These are phyloP conservation scores for Isoetes taiwanensis DNA, from an alignment of 75 land plant genomes.

Conservation along the genomic window DNA sequence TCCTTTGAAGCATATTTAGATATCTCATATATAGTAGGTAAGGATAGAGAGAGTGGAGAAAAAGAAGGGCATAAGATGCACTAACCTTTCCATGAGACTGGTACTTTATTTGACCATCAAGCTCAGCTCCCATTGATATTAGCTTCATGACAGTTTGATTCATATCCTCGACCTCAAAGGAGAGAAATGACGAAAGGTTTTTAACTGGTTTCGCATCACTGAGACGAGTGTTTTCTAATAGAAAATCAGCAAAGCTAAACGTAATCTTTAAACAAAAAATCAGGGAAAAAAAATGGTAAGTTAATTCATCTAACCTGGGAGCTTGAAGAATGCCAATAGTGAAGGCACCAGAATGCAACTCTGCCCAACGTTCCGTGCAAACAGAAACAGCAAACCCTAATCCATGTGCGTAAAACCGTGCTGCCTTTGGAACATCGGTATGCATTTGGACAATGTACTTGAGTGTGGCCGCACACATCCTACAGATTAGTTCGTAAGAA, in stretches of 20 bases:
- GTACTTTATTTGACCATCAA: constrained; percentile 86
- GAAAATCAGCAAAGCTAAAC: too few species aligned
- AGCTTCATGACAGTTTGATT: constrained; percentile 64
- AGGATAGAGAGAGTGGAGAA: background rate
- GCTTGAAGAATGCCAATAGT: constrained; percentile 84
- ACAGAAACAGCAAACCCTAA: constrained; percentile 66
- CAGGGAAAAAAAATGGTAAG: background rate
- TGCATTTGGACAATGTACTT: constrained; percentile 71
- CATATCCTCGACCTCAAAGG: constrained; percentile 68
- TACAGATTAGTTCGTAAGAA: background rate
- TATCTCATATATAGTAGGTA: too few species aligned
- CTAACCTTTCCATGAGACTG: constrained; percentile 87
- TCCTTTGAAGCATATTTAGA: too few species aligned
- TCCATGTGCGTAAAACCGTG: constrained; percentile 71
- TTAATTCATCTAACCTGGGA: constrained; percentile 21
- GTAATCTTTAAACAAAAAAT: too few species aligned
- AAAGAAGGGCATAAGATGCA: background rate
- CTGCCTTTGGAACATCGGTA: constrained; percentile 86
- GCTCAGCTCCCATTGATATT: constrained; percentile 80
- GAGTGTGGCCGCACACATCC: constrained; percentile 29
- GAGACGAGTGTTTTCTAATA: too few species aligned
- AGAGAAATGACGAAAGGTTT: constrained; percentile 60
- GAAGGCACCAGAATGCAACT: constrained; percentile 76
- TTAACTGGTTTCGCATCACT: constrained; percentile 48
- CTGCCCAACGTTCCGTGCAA: constrained; percentile 79